phyloP scores from a whole-genome alignment of 352 stramenopile genomes.

The Plasmopara halstedii region DNA sequence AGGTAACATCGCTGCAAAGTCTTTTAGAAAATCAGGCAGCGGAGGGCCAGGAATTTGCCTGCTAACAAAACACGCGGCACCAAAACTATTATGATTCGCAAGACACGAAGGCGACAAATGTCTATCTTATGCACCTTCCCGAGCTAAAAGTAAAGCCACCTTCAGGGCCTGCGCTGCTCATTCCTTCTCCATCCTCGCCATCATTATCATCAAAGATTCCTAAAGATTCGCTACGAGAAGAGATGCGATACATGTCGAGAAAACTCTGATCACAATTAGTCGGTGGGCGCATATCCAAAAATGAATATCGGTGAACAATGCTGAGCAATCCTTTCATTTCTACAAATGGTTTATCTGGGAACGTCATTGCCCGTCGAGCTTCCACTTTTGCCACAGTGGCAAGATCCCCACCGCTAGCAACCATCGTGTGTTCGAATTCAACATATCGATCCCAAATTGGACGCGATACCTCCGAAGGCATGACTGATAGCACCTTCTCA shows the following conservation, averaged over 20 bases:
- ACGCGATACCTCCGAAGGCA: slow-evolving; percentile 69
- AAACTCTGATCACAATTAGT: slow-evolving; percentile 62
- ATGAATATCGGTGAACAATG: slow-evolving; percentile 75
- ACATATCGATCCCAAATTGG: slow-evolving; percentile 85
- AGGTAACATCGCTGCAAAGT: slow-evolving; percentile 75
- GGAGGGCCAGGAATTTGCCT: slow-evolving; percentile 69
- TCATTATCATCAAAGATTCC: slow-evolving; percentile 14
- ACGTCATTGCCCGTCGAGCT: slow-evolving; percentile 63
- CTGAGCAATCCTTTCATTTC: slow-evolving; percentile 77
- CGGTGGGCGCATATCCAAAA: slow-evolving; percentile 58
- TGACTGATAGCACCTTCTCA: slow-evolving; percentile 82
- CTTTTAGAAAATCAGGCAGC: slow-evolving; percentile 78
- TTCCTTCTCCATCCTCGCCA: slow-evolving; percentile 17
- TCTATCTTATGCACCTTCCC: slow-evolving; percentile 29
- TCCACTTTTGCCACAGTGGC: slow-evolving; percentile 79
- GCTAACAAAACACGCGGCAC: background rate
- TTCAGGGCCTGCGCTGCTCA: slow-evolving; percentile 12
- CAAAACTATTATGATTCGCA: background rate
- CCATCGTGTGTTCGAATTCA: slow-evolving; percentile 83
- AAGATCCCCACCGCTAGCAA: slow-evolving; percentile 74
- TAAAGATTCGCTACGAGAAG: slow-evolving; percentile 14
- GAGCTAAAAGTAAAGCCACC: slow-evolving; percentile 28
- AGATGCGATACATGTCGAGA: slow-evolving; percentile 68
- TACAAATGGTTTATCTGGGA: slow-evolving; percentile 66
- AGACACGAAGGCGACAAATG: background rate